Evolutionary conservation across 2,329 filamentous ascomycete species (phyloP), one percentile per base, ranked within the genome.

Genomic region (Falciphora oryzae): DNA sequence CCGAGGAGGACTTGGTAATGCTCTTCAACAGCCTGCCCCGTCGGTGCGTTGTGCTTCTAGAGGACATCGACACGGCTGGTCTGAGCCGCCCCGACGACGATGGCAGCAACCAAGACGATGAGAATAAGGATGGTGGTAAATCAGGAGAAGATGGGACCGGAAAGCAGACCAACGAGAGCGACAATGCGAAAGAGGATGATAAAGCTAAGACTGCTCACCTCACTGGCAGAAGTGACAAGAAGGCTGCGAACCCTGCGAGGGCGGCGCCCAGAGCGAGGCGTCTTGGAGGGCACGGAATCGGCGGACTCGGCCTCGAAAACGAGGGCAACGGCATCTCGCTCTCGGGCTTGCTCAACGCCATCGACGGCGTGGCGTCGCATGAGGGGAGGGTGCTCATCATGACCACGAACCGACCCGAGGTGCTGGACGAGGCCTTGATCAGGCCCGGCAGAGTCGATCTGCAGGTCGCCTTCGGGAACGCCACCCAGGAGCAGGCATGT

Each of bases 331-430:
- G 82, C n/a, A 91, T 93, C 68, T 91, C 89, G 0, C 81, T 95
- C 2, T 91, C 90, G 0, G 91, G 91, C 0, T 81, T 96, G 1
- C 82, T 96, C 63, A 96, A 96, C 74, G 89, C 89, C 65, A 92
- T 96, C 66, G 91, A 96, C 71, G 90, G 92, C 64, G 90, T 93
- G 1, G 89, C 89, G 1, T 90, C 87, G 3, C 89, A 91, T 70
- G 91, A 94, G 76, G 91, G 90, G 31, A 85, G 90, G 59, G 85
- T 94, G 16, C 82, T 94, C 25, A 88, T 94, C 77, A 92, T 93
- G 89, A 93, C 91, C 0, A 92, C 89, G 38, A 95, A 94, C 75
- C 84, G 86, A 66, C 88, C 89, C 3, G 87, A 93, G 69, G 81
- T 84, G 18, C 83, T 94, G 0, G 90, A 93, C 71, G 83, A 87